A percentile compares a stretch with the other conserved stretches of the same genome.
Evolutionary conservation across 108 stramenopile species (phyloP).

Genomic region (Cyclotella distinguenda): DNA sequence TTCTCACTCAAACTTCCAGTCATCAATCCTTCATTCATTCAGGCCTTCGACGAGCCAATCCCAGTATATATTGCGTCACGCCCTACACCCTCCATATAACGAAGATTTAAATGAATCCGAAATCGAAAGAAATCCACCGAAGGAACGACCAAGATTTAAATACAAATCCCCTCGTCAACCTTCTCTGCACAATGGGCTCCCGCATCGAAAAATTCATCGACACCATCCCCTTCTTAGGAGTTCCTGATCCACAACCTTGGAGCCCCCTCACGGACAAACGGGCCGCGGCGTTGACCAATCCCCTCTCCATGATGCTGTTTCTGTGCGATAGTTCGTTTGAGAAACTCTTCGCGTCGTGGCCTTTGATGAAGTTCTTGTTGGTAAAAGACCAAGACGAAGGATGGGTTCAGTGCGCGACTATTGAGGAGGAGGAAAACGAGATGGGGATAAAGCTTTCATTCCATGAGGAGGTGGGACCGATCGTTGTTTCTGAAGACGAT

Average conservation of each 20-base stretch:
- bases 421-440: neutral
- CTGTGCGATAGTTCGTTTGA: neutral
- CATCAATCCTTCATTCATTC: too few relatives aligned
- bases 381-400: neutral
- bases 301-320: neutral
- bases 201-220: slow-evolving; percentile 22
- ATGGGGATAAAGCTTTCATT: neutral
- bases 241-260: slow-evolving; percentile 11
- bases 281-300: slow-evolving; percentile 5
- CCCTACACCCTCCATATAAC: too few relatives aligned
- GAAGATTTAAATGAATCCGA: too few relatives aligned
- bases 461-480: neutral
- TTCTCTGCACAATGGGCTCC: slow-evolving; percentile 1
- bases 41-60: too few relatives aligned
- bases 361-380: neutral
- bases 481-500: neutral
- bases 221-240: slow-evolving; percentile 12
- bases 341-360: too few relatives aligned
- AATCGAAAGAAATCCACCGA: neutral
- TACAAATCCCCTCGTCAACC: neutral
- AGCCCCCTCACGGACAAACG: slow-evolving; percentile 1
- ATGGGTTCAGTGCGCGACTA: neutral
- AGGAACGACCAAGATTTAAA: neutral
- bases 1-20: too few relatives aligned
- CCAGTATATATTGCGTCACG: too few relatives aligned